These are phyloP conservation scores for Hemileccinum impolitum DNA, from an alignment of 768 basidiomycete genomes.

Conservation along the genomic window DNA sequence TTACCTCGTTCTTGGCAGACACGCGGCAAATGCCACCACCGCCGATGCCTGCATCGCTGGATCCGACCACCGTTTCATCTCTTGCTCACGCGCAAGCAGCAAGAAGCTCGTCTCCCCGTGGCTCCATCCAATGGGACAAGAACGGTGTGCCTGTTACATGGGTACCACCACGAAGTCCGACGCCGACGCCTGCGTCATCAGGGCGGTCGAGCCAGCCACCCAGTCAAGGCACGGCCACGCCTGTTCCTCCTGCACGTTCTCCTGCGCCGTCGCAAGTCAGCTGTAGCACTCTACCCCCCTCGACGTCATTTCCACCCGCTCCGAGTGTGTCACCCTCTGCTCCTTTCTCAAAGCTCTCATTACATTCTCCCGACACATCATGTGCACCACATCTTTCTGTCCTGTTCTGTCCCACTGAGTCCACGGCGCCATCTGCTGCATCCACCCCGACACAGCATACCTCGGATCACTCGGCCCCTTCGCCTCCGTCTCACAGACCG, in stretches of 20 bases:
- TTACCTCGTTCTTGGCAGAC: slow-evolving; percentile 26
- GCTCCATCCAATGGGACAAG: slow-evolving; percentile 13
- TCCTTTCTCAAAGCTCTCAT: slow-evolving; percentile 51
- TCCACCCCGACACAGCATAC: not conserved
- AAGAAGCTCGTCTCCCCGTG: slow-evolving; percentile 21
- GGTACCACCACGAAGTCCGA: slow-evolving; percentile 9
- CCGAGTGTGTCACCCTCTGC: slow-evolving; percentile 41
- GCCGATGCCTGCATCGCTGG: slow-evolving; percentile 43
- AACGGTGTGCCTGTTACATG: slow-evolving; percentile 10
- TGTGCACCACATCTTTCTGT: slow-evolving; percentile 10
- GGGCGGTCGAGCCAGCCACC: slow-evolving; percentile 7
- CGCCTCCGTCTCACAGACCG: slow-evolving; percentile 17
- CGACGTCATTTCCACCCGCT: not conserved
- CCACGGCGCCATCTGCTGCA: not conserved
- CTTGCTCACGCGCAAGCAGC: slow-evolving; percentile 19
- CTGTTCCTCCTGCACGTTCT: not conserved
- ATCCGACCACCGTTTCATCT: slow-evolving; percentile 38
- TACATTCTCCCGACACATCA: slow-evolving; percentile 35
- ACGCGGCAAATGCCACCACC: slow-evolving; percentile 48
- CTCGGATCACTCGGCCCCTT: slow-evolving; percentile 3
- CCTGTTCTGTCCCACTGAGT: slow-evolving; percentile 8
- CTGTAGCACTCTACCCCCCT: not conserved
- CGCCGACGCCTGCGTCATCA: slow-evolving; percentile 1
- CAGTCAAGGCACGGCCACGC: not conserved
- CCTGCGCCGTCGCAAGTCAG: not conserved